Conservation (phyloP, 1,139 yeast genomes). For the Hanseniaspora gamundiae region DNA sequence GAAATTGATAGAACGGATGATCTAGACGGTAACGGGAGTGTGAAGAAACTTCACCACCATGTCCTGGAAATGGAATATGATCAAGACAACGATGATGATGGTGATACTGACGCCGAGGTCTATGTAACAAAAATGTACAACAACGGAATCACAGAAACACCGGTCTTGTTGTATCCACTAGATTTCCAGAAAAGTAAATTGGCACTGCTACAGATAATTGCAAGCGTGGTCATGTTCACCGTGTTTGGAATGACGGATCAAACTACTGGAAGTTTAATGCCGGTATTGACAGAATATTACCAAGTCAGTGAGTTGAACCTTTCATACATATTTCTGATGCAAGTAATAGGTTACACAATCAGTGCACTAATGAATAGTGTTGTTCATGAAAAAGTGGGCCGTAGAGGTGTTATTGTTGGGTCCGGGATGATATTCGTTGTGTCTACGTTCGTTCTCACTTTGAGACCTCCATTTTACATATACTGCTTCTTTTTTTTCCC, state of each 20-base stretch:
- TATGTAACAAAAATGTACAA: slow-evolving; percentile 13
- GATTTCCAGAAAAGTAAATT: slow-evolving; percentile 17
- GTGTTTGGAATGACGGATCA: slow-evolving; percentile 24
- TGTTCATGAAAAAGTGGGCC: slow-evolving; percentile 16
- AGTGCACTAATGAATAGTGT: slow-evolving; percentile 20
- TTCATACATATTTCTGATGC: slow-evolving; percentile 19
- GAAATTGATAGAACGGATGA: too few relatives aligned
- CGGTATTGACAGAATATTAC: slow-evolving; percentile 18
- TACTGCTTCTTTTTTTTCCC: slow-evolving; percentile 30
- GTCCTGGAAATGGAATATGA: too few relatives aligned
- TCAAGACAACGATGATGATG: not conserved
- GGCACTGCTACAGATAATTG: slow-evolving; percentile 18
- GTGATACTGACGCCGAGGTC: not conserved
- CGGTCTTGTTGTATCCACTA: slow-evolving; percentile 16
- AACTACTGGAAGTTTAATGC: slow-evolving; percentile 20
- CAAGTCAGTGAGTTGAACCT: slow-evolving; percentile 15
- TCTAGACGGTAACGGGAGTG: too few relatives aligned
- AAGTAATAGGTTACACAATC: slow-evolving; percentile 18
- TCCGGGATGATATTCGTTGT: slow-evolving; percentile 14
- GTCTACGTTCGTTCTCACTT: slow-evolving; percentile 10
- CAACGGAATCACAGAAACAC: slow-evolving; percentile 8
- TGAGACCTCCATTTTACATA: slow-evolving; percentile 21
- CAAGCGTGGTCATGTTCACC: slow-evolving; percentile 18
- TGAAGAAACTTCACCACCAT: too few relatives aligned
- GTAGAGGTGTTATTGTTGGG: slow-evolving; percentile 17